Evolutionary conservation across 495 filamentous ascomycete species (phyloP), one percentile per base, ranked within the genome.

Genomic region (Trichoderma virens): DNA sequence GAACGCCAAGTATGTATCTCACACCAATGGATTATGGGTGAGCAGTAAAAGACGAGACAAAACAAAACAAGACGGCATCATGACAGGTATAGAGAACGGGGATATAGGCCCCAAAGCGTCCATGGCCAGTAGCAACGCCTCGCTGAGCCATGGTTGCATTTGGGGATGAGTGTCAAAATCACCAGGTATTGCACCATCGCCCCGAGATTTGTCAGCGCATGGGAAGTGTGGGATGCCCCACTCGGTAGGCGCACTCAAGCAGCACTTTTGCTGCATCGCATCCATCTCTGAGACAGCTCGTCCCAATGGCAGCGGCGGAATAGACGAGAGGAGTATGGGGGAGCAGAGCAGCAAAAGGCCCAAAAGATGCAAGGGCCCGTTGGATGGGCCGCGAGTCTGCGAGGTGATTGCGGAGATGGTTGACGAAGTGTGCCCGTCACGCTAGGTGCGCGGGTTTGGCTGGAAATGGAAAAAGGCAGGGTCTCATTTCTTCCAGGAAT

Each of bases 171-270:
- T 28, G 25, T 56, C 23, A 27, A 65, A 64, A 74, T 77, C 75
- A 77, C 75, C 72, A 68, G 75, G 69, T 74, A 76, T 77, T 65
- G 67, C 75, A 74, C 72, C 73, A 77, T 77, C 69, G 27, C 62
- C 71, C 13, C 1, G 63, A 45, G 30, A 77, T 76, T 77, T 73
- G 75, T 70, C 72, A 65, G 56, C 61, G 18, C 51, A 56, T 56
- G 51, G 13, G 51, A 56, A 4, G 23, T 56, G 51, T 25, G 51
- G 51, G 51, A 56, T 56, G 51, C 51, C 51, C 51, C 51, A 56
- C 51, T 20, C n/a, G 3, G 23, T 16, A 56, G 51, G 25, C 25
- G 25, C 51, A 30, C 51, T 56, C 23, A 23, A 56, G 25, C 27
- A 56, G 51, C 25, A 56, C 51, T 56, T 56, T 30, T 56, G 51